A percentile compares a stretch with the other conserved stretches of the same genome.
phyloP scores from a whole-genome alignment of 768 basidiomycete species.

The Boletus eberwhitei region DNA sequence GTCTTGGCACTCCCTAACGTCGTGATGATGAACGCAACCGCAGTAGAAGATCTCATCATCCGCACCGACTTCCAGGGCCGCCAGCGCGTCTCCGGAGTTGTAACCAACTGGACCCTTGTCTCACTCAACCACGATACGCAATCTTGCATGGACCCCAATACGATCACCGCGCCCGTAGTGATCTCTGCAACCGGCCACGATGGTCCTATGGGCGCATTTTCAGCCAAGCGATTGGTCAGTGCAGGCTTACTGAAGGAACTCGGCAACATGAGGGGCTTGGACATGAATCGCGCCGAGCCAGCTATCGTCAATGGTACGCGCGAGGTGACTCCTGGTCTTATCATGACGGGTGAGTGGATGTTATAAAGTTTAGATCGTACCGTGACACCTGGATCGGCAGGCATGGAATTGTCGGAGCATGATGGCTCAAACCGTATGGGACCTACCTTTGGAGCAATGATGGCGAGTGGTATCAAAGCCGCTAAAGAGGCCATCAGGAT shows the following conservation, averaged over 20 bases:
- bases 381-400: constrained; percentile 31
- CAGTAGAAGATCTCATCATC: constrained; percentile 78
- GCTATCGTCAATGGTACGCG: constrained; percentile 76
- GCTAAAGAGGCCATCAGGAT: constrained; percentile 60
- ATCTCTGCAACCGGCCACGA: constrained; percentile 75
- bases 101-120: constrained; percentile 53
- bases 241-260: constrained; percentile 70
- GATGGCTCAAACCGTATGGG: constrained; percentile 78
- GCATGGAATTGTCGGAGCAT: constrained; percentile 82
- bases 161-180: constrained; percentile 75
- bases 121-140: constrained; percentile 69
- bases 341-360: constrained; percentile 58
- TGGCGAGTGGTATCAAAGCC: constrained; percentile 71
- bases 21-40: constrained; percentile 73
- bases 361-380: not conserved
- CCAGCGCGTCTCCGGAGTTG: constrained; percentile 50
- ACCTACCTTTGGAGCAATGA: constrained; percentile 80
- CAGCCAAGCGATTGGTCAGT: constrained; percentile 74
- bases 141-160: constrained; percentile 76
- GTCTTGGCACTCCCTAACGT: constrained; percentile 71
- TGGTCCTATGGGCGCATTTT: constrained; percentile 79
- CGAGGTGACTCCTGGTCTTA: constrained; percentile 71
- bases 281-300: constrained; percentile 81
- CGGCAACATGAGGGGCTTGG: constrained; percentile 76
- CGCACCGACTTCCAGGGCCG: constrained; percentile 45